Percentiles rank a stretch among this genome's conserved stretches.
Evolutionary conservation across 2,329 filamentous ascomycete species (phyloP).

Genomic region (Simplicillium sp.): DNA sequence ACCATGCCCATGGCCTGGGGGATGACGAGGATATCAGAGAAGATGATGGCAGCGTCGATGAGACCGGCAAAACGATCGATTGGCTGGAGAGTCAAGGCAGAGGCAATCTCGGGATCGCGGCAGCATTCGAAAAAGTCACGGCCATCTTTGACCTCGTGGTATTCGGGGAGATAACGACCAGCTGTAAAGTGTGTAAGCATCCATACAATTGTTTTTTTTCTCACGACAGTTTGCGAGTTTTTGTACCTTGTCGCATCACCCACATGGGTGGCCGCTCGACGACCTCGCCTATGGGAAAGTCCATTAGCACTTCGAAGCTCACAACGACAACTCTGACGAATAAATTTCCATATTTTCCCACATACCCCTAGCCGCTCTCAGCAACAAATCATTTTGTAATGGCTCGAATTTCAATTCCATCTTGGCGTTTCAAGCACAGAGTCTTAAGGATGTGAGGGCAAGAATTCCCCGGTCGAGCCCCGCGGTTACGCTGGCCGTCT

Average conservation of each 20-base stretch:
- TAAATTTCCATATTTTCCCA: conserved; percentile 6
- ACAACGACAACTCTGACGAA: conserved; percentile 7
- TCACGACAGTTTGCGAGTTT: conserved; percentile 5
- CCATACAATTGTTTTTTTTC: conserved; percentile 2
- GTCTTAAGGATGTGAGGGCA: not conserved
- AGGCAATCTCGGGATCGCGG: conserved; percentile 84
- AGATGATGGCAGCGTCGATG: conserved; percentile 95
- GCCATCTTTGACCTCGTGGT: conserved; percentile 85
- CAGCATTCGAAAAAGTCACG: conserved; percentile 98
- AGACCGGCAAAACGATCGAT: conserved; percentile 85
- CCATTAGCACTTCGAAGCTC: conserved; percentile 6
- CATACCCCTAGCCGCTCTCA: conserved; percentile 82
- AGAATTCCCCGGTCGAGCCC: too few relatives aligned
- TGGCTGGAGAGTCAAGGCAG: conserved; percentile 86
- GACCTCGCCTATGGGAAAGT: conserved; percentile 56
- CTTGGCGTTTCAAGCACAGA: conserved; percentile 14
- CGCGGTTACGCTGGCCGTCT: too few relatives aligned
- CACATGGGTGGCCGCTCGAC: conserved; percentile 93
- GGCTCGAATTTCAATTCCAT: conserved; percentile 71
- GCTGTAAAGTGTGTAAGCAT: conserved; percentile 40
- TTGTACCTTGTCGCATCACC: conserved; percentile 95
- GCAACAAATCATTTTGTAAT: conserved; percentile 83
- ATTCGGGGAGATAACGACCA: conserved; percentile 94
- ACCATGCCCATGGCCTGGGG: conserved; percentile 97
- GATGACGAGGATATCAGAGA: conserved; percentile 96